Percentiles rank a stretch among this genome's conserved stretches.
Evolutionary conservation across 352 stramenopile species (phyloP).

Genomic region (Globisporangium spiculum): DNA sequence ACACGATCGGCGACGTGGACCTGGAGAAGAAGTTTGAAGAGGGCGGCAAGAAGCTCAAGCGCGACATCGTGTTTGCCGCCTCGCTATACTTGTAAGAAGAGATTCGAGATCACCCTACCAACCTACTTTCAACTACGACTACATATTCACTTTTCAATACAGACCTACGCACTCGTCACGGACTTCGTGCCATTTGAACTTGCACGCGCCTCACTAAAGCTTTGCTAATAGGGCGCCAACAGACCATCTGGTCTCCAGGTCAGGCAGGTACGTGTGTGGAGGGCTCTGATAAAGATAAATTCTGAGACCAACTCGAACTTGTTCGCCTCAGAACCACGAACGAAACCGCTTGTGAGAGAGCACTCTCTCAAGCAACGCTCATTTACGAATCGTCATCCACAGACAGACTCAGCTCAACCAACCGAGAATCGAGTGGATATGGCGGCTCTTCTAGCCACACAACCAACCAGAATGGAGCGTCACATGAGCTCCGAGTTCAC

Average conservation of each 20-base stretch:
- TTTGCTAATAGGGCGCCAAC: too few species aligned
- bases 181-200: neutral
- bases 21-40: slow-evolving; percentile 98
- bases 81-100: slow-evolving; percentile 94
- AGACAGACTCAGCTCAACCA: too few species aligned
- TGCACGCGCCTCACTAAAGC: too few species aligned
- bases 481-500: slow-evolving; percentile 14
- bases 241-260: too few species aligned
- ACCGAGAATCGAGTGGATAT: neutral
- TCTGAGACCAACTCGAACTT: too few species aligned
- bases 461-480: slow-evolving; percentile 16
- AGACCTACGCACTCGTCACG: neutral
- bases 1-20: slow-evolving; percentile 96
- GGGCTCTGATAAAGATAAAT: too few species aligned
- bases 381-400: neutral
- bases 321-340: too few species aligned
- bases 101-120: neutral
- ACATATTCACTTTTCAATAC: slow-evolving; percentile 1
- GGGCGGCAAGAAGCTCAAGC: slow-evolving; percentile 96
- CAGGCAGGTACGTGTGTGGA: too few species aligned
- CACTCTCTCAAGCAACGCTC: too few species aligned
- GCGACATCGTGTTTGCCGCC: slow-evolving; percentile 99
- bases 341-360: too few species aligned
- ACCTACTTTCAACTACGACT: neutral
- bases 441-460: neutral